Percentiles rank a stretch among this genome's conserved stretches.
Conservation (phyloP, 1,139 yeast species). For the Blastobotrys persicus region DNA sequence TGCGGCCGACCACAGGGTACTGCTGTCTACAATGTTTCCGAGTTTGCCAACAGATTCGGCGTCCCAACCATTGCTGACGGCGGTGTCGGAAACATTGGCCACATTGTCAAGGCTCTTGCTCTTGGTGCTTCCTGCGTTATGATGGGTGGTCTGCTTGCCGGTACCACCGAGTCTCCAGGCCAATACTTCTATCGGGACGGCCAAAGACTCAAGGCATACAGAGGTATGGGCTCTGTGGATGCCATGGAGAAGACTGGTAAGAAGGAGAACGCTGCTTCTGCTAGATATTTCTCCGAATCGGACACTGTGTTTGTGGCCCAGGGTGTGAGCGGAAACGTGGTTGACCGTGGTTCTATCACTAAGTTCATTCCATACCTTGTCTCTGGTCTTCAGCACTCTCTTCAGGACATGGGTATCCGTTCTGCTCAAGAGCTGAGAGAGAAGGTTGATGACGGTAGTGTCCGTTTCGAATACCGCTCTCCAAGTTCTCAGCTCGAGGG, state of each 20-base stretch:
- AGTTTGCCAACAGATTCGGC: slow-evolving; percentile 85
- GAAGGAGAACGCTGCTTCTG: slow-evolving; percentile 94
- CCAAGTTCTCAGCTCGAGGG: slow-evolving; percentile 99
- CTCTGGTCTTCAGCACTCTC: slow-evolving; percentile 97
- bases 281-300: slow-evolving; percentile 94
- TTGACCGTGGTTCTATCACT: slow-evolving; percentile 92
- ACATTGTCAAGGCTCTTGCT: slow-evolving; percentile 93
- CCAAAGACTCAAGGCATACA: slow-evolving; percentile 91
- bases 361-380: slow-evolving; percentile 91
- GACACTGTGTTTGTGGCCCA: slow-evolving; percentile 97
- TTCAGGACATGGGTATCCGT: slow-evolving; percentile 92
- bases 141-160: slow-evolving; percentile 99
- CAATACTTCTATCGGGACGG: slow-evolving; percentile 97
- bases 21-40: slow-evolving; percentile 84
- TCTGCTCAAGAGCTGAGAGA: slow-evolving; percentile 64
- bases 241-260: slow-evolving; percentile 93
- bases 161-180: slow-evolving; percentile 98
- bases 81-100: slow-evolving; percentile 99
- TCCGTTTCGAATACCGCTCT: slow-evolving; percentile 96
- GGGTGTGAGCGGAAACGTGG: slow-evolving; percentile 97
- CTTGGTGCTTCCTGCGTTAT: slow-evolving; percentile 96
- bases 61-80: slow-evolving; percentile 99
- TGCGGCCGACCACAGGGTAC: slow-evolving; percentile 99
- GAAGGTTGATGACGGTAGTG: slow-evolving; percentile 62
- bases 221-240: slow-evolving; percentile 99